phyloP scores from a whole-genome alignment of 371 early-diverging fungal species.

The Capillidium heterosporum region DNA sequence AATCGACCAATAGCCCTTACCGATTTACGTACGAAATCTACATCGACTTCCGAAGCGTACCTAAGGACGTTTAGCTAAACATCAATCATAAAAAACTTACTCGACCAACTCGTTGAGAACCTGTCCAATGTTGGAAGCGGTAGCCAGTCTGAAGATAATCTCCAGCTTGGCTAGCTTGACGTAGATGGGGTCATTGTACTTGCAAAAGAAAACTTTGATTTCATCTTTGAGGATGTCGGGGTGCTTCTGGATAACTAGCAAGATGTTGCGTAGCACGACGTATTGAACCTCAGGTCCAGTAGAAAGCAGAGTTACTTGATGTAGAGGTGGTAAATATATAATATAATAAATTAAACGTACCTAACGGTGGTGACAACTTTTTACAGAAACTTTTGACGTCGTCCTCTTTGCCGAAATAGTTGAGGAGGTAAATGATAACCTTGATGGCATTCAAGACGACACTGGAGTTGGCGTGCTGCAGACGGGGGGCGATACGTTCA shows the following conservation, averaged over 20 bases:
- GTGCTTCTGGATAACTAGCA: constrained; percentile 81
- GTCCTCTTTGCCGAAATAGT: constrained; percentile 59
- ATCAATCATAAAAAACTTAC: constrained; percentile 18
- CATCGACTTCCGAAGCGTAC: constrained; percentile 91
- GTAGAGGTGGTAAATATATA: neutral
- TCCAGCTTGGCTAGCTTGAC: constrained; percentile 94
- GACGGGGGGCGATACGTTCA: constrained; percentile 80
- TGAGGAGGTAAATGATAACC: constrained; percentile 78
- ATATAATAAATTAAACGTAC: constrained; percentile 23
- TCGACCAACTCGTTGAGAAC: constrained; percentile 84
- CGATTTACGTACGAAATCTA: constrained; percentile 85
- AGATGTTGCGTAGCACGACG: constrained; percentile 87
- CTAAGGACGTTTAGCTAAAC: constrained; percentile 13
- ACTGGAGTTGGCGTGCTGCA: constrained; percentile 94
- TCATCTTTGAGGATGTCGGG: constrained; percentile 78
- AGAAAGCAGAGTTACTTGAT: constrained; percentile 67
- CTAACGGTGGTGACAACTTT: constrained; percentile 83
- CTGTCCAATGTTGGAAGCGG: constrained; percentile 70
- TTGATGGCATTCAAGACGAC: constrained; percentile 83
- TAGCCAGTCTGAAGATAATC: constrained; percentile 75
- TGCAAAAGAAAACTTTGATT: constrained; percentile 92
- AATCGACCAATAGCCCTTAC: constrained; percentile 83
- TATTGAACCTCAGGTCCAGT: constrained; percentile 90
- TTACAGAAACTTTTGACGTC: constrained; percentile 41
- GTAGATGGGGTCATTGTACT: constrained; percentile 96